Conservation (phyloP, 495 filamentous ascomycete genomes). For the Neurospora intermedia region DNA sequence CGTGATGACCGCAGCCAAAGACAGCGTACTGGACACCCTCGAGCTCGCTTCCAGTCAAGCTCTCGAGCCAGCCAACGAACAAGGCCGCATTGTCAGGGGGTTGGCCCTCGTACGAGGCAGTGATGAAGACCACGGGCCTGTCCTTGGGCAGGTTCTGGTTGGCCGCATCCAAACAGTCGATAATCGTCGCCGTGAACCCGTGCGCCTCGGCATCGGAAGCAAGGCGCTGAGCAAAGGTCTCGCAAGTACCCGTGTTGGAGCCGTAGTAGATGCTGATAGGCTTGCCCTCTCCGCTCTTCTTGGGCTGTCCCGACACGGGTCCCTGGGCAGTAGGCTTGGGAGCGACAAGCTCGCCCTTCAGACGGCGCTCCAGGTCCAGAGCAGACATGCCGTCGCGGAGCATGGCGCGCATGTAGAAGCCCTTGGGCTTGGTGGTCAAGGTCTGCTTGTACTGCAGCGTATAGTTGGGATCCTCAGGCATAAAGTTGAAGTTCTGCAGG, state of each 20-base stretch:
- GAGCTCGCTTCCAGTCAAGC: conserved; percentile 38
- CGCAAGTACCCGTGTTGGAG: conserved; percentile 67
- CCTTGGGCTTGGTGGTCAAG: conserved; percentile 66
- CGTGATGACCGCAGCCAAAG: conserved; percentile 49
- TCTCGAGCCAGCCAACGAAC: conserved; percentile 56
- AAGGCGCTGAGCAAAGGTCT: conserved; percentile 53
- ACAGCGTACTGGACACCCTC: conserved; percentile 50
- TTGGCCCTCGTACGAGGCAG: conserved; percentile 64
- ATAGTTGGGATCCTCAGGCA: conserved; percentile 46
- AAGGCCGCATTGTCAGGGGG: conserved; percentile 64
- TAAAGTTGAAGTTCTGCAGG: conserved; percentile 54
- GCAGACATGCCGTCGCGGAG: conserved; percentile 49
- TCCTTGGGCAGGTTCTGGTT: conserved; percentile 50
- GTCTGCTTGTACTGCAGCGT: conserved; percentile 58
- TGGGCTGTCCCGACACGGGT: conserved; percentile 5
- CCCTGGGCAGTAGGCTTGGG: conserved; percentile 5
- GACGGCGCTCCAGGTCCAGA: conserved; percentile 42
- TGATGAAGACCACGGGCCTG: conserved; percentile 54
- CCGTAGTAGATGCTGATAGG: conserved; percentile 60
- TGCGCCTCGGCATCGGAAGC: conserved; percentile 46
- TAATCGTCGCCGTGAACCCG: conserved; percentile 45
- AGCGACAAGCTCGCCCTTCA: conserved; percentile 21
- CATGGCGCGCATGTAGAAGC: conserved; percentile 57
- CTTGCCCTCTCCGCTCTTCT: conserved; percentile 14
- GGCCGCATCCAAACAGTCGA: conserved; percentile 51